Evolutionary conservation across 495 filamentous ascomycete species (phyloP).

Genomic region (Staphylotrichum longicolle): DNA sequence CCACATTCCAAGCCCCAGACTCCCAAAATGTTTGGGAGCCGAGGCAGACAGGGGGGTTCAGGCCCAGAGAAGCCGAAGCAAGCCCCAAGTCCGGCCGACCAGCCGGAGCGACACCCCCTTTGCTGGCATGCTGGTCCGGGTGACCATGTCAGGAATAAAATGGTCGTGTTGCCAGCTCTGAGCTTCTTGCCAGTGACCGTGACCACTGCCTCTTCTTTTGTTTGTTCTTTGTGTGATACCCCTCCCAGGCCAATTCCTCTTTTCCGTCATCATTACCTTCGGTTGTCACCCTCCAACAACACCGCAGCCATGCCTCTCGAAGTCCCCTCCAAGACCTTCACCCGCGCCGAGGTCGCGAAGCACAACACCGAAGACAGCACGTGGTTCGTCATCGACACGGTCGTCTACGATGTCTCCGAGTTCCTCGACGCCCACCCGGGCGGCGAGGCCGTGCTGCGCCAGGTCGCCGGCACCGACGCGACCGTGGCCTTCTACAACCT

Average conservation of each 20-base stretch:
- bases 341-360: constrained; percentile 72
- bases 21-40: constrained; percentile 20
- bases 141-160: constrained; percentile 18
- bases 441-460: constrained; percentile 76
- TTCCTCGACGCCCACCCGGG: constrained; percentile 92
- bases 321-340: constrained; percentile 53
- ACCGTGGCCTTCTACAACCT: constrained; percentile 91
- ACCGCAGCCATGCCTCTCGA: constrained; percentile 26
- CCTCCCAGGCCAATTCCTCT: neutral
- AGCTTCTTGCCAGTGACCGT: constrained; percentile 1
- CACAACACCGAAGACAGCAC: constrained; percentile 77
- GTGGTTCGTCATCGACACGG: constrained; percentile 84
- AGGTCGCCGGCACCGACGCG: constrained; percentile 81
- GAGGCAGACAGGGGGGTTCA: constrained; percentile 17
- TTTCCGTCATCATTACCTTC: no score
- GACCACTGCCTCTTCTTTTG: constrained; percentile 2
- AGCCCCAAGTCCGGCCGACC: constrained; percentile 12
- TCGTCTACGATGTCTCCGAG: constrained; percentile 89
- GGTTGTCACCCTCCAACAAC: neutral
- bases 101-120: constrained; percentile 2
- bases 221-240: constrained; percentile 4
- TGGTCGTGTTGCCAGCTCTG: constrained; percentile 1
- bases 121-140: constrained; percentile 6
- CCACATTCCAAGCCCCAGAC: constrained; percentile 25
- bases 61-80: constrained; percentile 15